A percentile compares a stretch with the other conserved stretches of the same genome.
Conservation (phyloP, 139 green algal genomes). For the Zygnema cylindricum region DNA sequence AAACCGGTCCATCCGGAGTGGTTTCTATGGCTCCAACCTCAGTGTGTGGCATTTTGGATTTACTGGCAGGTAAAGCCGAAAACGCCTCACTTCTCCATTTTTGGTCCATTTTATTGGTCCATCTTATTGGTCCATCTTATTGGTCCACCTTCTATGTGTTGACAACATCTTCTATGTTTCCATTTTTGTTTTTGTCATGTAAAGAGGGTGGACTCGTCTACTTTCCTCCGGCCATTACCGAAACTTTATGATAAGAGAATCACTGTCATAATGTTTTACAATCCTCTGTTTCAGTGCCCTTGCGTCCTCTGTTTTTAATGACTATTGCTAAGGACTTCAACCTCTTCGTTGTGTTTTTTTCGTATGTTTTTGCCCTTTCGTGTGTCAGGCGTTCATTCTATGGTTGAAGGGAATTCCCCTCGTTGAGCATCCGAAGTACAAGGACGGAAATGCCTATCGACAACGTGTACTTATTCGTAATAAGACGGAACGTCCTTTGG, state of each 20-base stretch:
- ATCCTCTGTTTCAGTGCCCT: too few species aligned
- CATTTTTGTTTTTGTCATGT: too few species aligned
- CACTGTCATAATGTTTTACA: too few species aligned
- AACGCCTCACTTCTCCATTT: not conserved
- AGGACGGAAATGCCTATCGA: constrained; percentile 6
- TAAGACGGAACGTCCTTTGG: not conserved
- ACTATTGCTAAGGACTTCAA: too few species aligned
- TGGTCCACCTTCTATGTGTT: too few species aligned
- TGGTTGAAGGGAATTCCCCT: constrained; percentile 51
- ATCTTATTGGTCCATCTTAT: too few species aligned
- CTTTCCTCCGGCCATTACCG: too few species aligned
- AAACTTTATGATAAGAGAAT: too few species aligned
- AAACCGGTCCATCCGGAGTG: constrained; percentile 11
- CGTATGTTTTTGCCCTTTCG: too few species aligned
- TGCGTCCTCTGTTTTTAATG: too few species aligned
- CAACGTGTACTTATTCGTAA: not conserved
- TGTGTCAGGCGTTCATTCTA: constrained; percentile 73
- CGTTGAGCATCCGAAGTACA: constrained; percentile 47
- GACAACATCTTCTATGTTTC: too few species aligned
- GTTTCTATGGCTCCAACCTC: constrained; percentile 69
- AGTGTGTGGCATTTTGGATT: constrained; percentile 85
- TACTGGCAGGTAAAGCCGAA: constrained; percentile 84
- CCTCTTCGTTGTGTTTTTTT: not conserved
- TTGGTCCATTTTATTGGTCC: not conserved
- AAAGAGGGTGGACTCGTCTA: too few species aligned